Percentiles rank a stretch among this genome's conserved stretches.
Evolutionary conservation across 1,139 yeast genomes (phyloP).

Genomic region (Pichia sp.): DNA sequence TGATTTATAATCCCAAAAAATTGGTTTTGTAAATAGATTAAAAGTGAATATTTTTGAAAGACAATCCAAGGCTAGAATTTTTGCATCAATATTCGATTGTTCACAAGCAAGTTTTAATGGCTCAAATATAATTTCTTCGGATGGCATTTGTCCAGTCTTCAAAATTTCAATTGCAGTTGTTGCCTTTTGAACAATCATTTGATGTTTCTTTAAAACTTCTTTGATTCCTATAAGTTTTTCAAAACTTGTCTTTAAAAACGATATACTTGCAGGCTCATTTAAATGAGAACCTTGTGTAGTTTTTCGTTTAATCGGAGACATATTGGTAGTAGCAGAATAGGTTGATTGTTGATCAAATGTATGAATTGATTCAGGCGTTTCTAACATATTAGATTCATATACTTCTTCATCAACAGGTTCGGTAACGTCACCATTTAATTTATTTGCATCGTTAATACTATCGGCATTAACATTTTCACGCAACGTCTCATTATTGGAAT

Average conservation of each 20-base stretch:
- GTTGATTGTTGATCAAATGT: conserved; percentile 10
- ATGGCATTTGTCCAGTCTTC: conserved; percentile 29
- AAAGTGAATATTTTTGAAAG: conserved; percentile 61
- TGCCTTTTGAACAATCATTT: conserved; percentile 36
- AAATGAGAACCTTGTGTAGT: conserved; percentile 33
- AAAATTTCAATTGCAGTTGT: conserved; percentile 37
- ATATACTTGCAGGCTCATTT: conserved; percentile 30
- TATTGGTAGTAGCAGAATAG: conserved; percentile 17
- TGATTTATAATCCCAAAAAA: conserved; percentile 31
- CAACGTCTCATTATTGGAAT: too few species aligned
- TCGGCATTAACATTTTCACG: background rate
- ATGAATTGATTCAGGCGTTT: conserved; percentile 5
- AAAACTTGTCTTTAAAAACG: conserved; percentile 44
- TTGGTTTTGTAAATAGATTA: conserved; percentile 50
- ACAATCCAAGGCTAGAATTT: conserved; percentile 56
- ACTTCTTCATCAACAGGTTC: conserved; percentile 13
- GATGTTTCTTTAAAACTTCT: conserved; percentile 42
- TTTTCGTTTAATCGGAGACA: conserved; percentile 12
- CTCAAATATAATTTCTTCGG: conserved; percentile 43
- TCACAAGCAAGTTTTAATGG: conserved; percentile 57
- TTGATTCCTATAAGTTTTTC: conserved; percentile 41
- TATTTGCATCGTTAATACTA: too few species aligned
- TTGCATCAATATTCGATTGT: conserved; percentile 42
- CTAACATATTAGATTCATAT: background rate
- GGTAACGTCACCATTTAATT: background rate